Evolutionary conservation across 257 asterid species (phyloP).

Genomic region (Solanum pimpinellifolium): DNA sequence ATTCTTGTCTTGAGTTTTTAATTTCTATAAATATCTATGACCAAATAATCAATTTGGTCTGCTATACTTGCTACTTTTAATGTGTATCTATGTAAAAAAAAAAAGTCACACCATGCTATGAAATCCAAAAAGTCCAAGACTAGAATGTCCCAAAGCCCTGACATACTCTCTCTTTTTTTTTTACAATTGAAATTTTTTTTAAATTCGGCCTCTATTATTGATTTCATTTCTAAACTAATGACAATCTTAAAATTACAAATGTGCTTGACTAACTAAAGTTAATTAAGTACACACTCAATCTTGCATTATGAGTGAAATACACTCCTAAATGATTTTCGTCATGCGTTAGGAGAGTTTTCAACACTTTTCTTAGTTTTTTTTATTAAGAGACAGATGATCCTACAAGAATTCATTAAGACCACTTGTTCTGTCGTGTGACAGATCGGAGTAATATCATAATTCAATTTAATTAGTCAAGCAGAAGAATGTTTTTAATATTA

Average conservation of each 20-base stretch:
- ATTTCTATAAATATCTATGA: constrained; percentile 19
- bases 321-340: background rate
- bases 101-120: background rate
- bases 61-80: background rate
- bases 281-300: background rate
- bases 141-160: background rate
- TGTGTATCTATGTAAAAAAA: background rate
- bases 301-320: background rate
- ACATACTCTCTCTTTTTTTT: background rate
- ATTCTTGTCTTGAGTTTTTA: constrained; percentile 2
- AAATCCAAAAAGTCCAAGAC: background rate
- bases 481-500: no score
- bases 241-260: no score
- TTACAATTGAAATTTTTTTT: no score
- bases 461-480: background rate
- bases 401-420: background rate
- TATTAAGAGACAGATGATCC: background rate
- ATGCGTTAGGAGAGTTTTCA: background rate
- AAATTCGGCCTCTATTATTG: no score
- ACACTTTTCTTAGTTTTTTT: background rate
- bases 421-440: background rate
- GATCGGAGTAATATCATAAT: background rate
- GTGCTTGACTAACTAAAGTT: background rate
- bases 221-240: no score
- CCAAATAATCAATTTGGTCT: background rate